Conservation (phyloP, 345 rosid genomes). For the Schrenkiella parvula region DNA sequence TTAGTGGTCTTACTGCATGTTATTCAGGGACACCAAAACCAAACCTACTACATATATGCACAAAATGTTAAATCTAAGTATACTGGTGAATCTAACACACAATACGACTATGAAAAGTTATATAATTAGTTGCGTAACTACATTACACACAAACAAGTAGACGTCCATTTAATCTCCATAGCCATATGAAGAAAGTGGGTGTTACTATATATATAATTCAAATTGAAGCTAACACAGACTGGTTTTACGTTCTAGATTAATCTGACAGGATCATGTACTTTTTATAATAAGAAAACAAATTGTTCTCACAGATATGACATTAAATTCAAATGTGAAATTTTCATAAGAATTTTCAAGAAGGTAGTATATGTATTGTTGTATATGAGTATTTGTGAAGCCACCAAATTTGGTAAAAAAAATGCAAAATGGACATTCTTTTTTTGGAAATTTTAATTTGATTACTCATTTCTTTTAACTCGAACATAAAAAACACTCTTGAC, state of each 20-base stretch:
- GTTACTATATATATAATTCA: not conserved
- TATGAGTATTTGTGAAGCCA: not conserved
- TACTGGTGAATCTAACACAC: not conserved
- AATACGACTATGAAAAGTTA: not conserved
- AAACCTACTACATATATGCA: not conserved
- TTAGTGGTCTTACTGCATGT: not conserved
- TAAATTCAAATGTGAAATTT: not conserved
- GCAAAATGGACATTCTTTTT: not conserved
- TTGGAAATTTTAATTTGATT: not conserved
- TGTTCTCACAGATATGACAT: not conserved
- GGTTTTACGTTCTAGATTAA: not conserved
- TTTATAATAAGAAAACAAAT: not conserved
- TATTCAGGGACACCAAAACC: not conserved
- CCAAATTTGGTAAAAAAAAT: not conserved
- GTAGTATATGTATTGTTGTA: not conserved
- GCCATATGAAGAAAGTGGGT: not conserved
- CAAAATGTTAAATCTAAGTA: not conserved
- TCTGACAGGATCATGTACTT: not conserved
- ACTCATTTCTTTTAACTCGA: not conserved
- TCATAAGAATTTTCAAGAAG: not conserved
- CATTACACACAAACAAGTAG: not conserved
- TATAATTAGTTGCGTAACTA: not conserved
- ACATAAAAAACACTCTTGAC: slow-evolving; percentile 1
- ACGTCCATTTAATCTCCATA: not conserved
- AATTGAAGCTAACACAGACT: not conserved